These are phyloP conservation scores for Aspergillus latus DNA, from an alignment of 2,329 filamentous ascomycete species.

Conservation along the genomic window DNA sequence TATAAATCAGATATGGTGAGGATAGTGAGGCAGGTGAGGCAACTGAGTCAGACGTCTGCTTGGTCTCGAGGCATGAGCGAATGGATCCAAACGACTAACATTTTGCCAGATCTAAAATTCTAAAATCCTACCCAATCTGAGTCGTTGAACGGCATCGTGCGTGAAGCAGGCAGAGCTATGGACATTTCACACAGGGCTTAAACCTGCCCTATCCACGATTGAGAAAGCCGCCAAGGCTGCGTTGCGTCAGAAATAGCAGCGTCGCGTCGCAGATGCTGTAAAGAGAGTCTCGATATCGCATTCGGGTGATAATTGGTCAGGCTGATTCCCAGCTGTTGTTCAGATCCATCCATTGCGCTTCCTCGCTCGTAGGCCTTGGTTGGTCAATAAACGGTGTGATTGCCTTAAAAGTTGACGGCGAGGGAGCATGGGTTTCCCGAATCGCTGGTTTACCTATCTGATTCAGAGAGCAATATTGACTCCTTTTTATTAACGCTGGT, in stretches of 20 bases:
- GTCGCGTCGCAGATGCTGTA: conserved; percentile 11
- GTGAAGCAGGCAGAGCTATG: not conserved
- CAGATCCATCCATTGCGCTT: not conserved
- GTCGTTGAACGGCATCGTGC: not conserved
- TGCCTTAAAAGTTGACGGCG: not conserved
- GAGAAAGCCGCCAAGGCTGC: conserved; percentile 1
- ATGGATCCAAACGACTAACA: not conserved
- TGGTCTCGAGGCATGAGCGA: not conserved
- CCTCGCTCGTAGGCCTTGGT: not conserved
- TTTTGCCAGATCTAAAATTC: not conserved
- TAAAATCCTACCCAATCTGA: not conserved
- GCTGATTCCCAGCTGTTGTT: not conserved
- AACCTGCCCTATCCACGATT: not conserved
- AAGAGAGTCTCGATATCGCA: conserved; percentile 1
- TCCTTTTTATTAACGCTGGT: not conserved
- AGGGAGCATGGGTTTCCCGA: not conserved
- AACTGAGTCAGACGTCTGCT: not conserved
- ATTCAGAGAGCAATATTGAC: conserved; percentile 9
- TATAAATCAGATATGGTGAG: not conserved
- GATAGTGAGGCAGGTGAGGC: not conserved
- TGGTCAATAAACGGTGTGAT: not conserved
- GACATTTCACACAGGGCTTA: not conserved
- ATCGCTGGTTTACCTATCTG: not conserved
- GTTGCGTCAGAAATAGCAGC: not conserved
- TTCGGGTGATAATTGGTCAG: not conserved